These are phyloP conservation scores for Quillaja saponaria DNA, from an alignment of 306 rosid genomes.

Conservation along the genomic window DNA sequence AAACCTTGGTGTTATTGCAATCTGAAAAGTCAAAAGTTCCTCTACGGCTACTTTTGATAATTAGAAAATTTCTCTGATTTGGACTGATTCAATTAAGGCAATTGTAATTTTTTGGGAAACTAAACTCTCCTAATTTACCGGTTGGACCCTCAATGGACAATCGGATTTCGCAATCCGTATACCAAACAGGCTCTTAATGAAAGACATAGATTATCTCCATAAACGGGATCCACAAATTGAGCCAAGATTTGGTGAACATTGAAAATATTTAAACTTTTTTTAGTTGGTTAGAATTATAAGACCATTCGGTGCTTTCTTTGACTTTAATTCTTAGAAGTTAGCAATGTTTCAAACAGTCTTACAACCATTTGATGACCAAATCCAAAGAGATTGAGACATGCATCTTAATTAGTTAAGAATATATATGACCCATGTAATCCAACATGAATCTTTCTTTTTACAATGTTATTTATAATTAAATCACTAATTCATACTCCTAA, in stretches of 20 bases:
- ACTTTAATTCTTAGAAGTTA: constrained; percentile 9
- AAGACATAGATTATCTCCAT: constrained; percentile 28
- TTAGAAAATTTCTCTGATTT: too few relatives aligned
- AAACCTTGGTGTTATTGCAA: too few relatives aligned
- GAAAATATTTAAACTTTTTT: constrained; percentile 15
- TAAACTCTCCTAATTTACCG: neutral
- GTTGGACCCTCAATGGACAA: too few relatives aligned
- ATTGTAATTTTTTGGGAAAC: too few relatives aligned
- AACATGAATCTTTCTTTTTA: constrained; percentile 45
- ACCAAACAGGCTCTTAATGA: constrained; percentile 26
- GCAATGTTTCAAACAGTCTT: constrained; percentile 17
- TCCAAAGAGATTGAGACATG: constrained; percentile 5
- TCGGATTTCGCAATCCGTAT: too few relatives aligned
- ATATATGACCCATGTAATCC: constrained; percentile 47
- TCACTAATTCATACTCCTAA: constrained; percentile 32
- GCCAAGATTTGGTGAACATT: constrained; percentile 21
- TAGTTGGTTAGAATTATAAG: constrained; percentile 41
- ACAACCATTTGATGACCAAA: constrained; percentile 34
- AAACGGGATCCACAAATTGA: constrained; percentile 26
- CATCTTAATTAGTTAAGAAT: constrained; percentile 26
- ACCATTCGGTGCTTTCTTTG: constrained; percentile 43
- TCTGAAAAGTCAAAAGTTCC: too few relatives aligned
- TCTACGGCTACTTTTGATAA: too few relatives aligned
- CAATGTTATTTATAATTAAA: constrained; percentile 29
- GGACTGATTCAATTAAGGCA: too few relatives aligned